A percentile compares a stretch with the other conserved stretches of the same genome.
Evolutionary conservation across 2,329 filamentous ascomycete genomes (phyloP).

Genomic region (Xylariaceae sp.): DNA sequence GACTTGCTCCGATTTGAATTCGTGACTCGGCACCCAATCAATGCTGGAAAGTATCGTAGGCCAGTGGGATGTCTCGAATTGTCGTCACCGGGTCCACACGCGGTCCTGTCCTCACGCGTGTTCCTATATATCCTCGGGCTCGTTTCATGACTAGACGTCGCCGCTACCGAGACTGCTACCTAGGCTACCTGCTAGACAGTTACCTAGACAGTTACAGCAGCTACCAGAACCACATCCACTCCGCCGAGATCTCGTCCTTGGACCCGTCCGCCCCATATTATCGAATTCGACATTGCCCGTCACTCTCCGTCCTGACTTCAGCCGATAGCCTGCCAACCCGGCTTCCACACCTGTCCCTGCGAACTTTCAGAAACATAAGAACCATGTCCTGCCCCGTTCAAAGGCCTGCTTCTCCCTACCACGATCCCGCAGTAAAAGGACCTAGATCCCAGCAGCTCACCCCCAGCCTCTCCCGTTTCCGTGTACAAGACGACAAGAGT

Average conservation of each 20-base stretch:
- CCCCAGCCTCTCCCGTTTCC: constrained; percentile 29
- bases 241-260: constrained; percentile 27
- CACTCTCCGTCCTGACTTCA: constrained; percentile 26
- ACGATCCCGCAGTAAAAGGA: constrained; percentile 40
- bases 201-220: constrained; percentile 26
- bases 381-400: constrained; percentile 36
- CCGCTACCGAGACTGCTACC: constrained; percentile 26
- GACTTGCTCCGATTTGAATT: constrained; percentile 33
- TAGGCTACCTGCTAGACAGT: too few species aligned
- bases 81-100: constrained; percentile 28
- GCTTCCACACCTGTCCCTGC: constrained; percentile 12
- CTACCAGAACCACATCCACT: constrained; percentile 24
- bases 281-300: constrained; percentile 27
- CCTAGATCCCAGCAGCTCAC: constrained; percentile 38
- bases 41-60: constrained; percentile 19
- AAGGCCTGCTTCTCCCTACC: constrained; percentile 41
- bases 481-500: constrained; percentile 26
- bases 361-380: constrained; percentile 24
- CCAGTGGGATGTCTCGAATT: constrained; percentile 31
- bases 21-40: constrained; percentile 31
- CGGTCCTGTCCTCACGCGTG: constrained; percentile 14
- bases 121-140: constrained; percentile 35
- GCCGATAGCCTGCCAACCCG: constrained; percentile 17
- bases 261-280: constrained; percentile 29
- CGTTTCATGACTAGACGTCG: constrained; percentile 27